Conservation (phyloP, 805 yeast species). For the Starmera caribaea region DNA sequence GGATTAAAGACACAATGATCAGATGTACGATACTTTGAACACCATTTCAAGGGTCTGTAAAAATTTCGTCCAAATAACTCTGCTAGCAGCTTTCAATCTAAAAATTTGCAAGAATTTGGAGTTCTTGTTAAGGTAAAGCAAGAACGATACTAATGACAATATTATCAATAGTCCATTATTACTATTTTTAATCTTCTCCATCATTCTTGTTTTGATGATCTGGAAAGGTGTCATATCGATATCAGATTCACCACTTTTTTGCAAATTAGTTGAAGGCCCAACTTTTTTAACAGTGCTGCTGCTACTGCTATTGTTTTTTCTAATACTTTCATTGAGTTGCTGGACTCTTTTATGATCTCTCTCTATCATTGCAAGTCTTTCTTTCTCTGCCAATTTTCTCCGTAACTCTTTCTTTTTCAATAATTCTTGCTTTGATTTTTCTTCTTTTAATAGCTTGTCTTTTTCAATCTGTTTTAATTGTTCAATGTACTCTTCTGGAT, state of each 20-base stretch:
- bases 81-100: constrained; percentile 4
- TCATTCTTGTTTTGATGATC: constrained; percentile 8
- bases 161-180: constrained; percentile 3
- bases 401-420: constrained; percentile 2
- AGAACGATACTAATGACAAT: constrained; percentile 8
- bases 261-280: neutral
- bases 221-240: constrained; percentile 5
- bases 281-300: no score
- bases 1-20: no score
- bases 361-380: no score
- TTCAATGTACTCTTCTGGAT: constrained; percentile 7
- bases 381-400: neutral
- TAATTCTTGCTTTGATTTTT: constrained; percentile 5
- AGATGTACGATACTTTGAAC: constrained; percentile 17
- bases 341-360: no score
- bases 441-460: neutral
- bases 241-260: neutral
- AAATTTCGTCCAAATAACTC: constrained; percentile 9
- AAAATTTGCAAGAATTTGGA: constrained; percentile 4
- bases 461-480: constrained; percentile 5
- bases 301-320: no score
- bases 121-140: constrained; percentile 5
- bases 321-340: no score
- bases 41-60: constrained; percentile 15
- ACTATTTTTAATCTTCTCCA: constrained; percentile 3